Evolutionary conservation across 2,329 filamentous ascomycete genomes (phyloP), one percentile per base, ranked within the genome.

Genomic region (Leptosphaerulina australis): DNA sequence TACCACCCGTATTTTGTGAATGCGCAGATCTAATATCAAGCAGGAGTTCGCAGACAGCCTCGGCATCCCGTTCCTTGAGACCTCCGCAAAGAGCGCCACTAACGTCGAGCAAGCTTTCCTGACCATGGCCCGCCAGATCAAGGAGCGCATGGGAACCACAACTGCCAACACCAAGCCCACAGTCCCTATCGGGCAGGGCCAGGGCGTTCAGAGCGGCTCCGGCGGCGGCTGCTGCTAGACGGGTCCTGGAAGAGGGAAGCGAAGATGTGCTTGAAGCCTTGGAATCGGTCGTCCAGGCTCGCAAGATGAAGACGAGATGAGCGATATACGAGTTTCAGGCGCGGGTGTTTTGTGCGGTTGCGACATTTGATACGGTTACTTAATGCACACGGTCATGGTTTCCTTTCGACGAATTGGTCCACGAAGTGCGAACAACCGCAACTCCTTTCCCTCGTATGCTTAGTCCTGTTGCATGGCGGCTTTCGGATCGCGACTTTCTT

Each of bases 61-160:
- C 64, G 93, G 93, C 70, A 99, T 99, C 66, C 94, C 94, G 37
- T 99, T 99, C 88, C 89, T 99, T 74, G 94, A 99, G 85, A 99
- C 94, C 14, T 99, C 94, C 31, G 94, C 94, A 73, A 99, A 99
- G 89, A 97, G 96, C 79, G 93, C 94, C 63, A 96, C 90, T 80
- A 99, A 99, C 77, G 94, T 99, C 75, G 94, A 99, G 81, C 94
- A 99, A 80, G 93, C 94, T 72, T 99, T 99, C 88, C 80, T 99
- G 80, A 99, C 94, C 76, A 99, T 99, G 94, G 94, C 94, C 68
- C 88, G 94, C 77, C 94, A 99, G 79, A 99, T 99, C 81, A 99
- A 99, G 85, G 93, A 97, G 82, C 89, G 94, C 72, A 99, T 99
- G 93, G 94, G 94, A 70, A 96, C 91, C 66, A 94, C 93, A 59